Conservation (phyloP, 768 basidiomycete species). For the Aureoboletus auriporus region DNA sequence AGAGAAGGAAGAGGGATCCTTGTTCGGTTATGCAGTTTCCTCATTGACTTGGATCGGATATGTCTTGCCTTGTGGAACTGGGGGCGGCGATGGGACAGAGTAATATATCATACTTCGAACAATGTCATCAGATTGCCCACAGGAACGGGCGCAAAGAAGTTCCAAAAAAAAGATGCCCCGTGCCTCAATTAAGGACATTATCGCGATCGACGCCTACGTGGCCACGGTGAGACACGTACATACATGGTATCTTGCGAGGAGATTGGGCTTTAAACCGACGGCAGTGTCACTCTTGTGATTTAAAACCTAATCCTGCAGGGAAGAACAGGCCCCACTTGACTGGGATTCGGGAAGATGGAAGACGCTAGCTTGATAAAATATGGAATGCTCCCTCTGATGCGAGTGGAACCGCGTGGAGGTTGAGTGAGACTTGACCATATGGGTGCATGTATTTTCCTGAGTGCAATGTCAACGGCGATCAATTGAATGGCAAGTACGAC, state of each 20-base stretch:
- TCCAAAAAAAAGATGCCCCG: conserved; percentile 5
- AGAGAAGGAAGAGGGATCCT: neutral
- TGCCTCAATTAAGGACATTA: conserved; percentile 25
- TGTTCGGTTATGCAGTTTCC: neutral
- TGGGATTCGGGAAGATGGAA: conserved; percentile 4
- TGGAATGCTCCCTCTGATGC: conserved; percentile 10
- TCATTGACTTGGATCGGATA: neutral
- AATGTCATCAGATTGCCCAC: conserved; percentile 9
- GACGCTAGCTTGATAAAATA: conserved; percentile 6
- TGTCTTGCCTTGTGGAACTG: neutral
- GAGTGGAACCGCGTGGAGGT: conserved; percentile 23
- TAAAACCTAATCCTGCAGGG: conserved; percentile 16
- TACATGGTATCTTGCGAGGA: conserved; percentile 45
- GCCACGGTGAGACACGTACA: conserved; percentile 17
- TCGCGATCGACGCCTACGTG: conserved; percentile 28
- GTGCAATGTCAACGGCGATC: conserved; percentile 32
- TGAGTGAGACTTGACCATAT: conserved; percentile 28
- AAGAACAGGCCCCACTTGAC: conserved; percentile 7
- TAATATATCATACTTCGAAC: conserved; percentile 7
- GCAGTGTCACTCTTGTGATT: conserved; percentile 2
- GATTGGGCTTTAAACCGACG: conserved; percentile 55
- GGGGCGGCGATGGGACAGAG: neutral
- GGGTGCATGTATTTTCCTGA: conserved; percentile 26
- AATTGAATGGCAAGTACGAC: conserved; percentile 27
- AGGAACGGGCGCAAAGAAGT: conserved; percentile 8